Evolutionary conservation across 1,284 basidiomycete genomes (phyloP).

Genomic region (Trametes sp.): DNA sequence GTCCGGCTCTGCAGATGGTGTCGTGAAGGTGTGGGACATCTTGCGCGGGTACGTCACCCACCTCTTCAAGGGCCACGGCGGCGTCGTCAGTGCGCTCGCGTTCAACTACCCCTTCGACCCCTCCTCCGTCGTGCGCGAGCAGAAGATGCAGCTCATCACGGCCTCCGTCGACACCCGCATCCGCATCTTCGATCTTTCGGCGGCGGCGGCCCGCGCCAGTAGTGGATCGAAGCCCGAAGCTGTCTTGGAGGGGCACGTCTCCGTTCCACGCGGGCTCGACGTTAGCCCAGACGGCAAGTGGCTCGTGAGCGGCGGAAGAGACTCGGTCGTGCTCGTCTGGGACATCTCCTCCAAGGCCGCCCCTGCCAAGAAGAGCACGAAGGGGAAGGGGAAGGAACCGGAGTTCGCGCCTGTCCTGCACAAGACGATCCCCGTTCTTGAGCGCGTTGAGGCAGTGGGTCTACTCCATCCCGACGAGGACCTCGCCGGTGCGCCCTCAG

Average conservation of each 20-base stretch:
- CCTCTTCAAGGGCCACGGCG: conserved; percentile 95
- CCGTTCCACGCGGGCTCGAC: conserved; percentile 88
- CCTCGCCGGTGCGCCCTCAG: conserved; percentile 51
- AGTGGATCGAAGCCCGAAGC: conserved; percentile 74
- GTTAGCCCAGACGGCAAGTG: conserved; percentile 86
- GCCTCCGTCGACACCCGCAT: conserved; percentile 90
- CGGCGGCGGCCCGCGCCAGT: conserved; percentile 60
- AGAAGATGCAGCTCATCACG: conserved; percentile 84
- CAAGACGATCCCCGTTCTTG: conserved; percentile 88
- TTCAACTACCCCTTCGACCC: conserved; percentile 79
- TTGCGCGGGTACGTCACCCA: conserved; percentile 91
- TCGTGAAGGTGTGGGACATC: conserved; percentile 97
- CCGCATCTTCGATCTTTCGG: conserved; percentile 88
- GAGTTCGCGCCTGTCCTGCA: conserved; percentile 62
- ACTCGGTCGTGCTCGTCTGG: conserved; percentile 93
- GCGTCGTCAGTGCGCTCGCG: conserved; percentile 89
- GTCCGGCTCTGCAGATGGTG: conserved; percentile 94
- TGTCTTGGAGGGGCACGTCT: conserved; percentile 90
- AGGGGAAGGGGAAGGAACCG: conserved; percentile 62
- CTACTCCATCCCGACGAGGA: conserved; percentile 63
- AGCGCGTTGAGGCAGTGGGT: conserved; percentile 89
- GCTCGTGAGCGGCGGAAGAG: conserved; percentile 89
- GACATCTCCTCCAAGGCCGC: conserved; percentile 60
- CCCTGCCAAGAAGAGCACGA: conserved; percentile 43
- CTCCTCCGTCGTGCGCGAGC: conserved; percentile 54